Evolutionary conservation across 495 filamentous ascomycete genomes (phyloP).

Genomic region (Podospora bellae-mahoneyi): DNA sequence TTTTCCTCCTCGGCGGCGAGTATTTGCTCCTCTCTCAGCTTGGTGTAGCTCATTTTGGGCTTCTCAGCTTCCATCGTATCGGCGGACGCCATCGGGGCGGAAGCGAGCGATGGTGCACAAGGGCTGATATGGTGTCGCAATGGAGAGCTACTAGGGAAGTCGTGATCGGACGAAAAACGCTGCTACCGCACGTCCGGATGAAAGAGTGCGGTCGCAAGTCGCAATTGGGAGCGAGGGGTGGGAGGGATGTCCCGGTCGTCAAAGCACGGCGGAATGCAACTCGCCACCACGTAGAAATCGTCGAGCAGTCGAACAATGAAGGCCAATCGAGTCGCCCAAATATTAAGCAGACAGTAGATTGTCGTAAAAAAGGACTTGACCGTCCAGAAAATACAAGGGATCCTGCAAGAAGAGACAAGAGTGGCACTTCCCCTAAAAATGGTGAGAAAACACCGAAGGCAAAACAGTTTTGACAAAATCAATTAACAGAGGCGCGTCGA

Average conservation of each 20-base stretch:
- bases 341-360: not conserved
- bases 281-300: not conserved
- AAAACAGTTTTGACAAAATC: constrained; percentile 6
- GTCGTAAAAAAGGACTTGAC: not conserved
- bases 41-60: constrained; percentile 38
- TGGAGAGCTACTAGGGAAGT: constrained; percentile 33
- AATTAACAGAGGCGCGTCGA: constrained; percentile 25
- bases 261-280: constrained; percentile 5
- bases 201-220: constrained; percentile 12
- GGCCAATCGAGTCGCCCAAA: not conserved
- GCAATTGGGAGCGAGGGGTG: not conserved
- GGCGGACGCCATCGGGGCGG: constrained; percentile 29
- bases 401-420: too few relatives aligned
- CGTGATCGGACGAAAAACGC: constrained; percentile 31
- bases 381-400: not conserved
- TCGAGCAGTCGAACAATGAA: not conserved
- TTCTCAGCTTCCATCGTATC: constrained; percentile 18
- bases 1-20: constrained; percentile 53
- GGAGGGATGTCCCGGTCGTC: not conserved
- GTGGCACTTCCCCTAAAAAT: too few relatives aligned
- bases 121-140: constrained; percentile 27
- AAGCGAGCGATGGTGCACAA: constrained; percentile 39
- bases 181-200: constrained; percentile 10
- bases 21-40: constrained; percentile 40
- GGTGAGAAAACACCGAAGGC: too few relatives aligned